Evolutionary conservation across 2,329 filamentous ascomycete genomes (phyloP).

Genomic region (Colletotrichum falcatum): DNA sequence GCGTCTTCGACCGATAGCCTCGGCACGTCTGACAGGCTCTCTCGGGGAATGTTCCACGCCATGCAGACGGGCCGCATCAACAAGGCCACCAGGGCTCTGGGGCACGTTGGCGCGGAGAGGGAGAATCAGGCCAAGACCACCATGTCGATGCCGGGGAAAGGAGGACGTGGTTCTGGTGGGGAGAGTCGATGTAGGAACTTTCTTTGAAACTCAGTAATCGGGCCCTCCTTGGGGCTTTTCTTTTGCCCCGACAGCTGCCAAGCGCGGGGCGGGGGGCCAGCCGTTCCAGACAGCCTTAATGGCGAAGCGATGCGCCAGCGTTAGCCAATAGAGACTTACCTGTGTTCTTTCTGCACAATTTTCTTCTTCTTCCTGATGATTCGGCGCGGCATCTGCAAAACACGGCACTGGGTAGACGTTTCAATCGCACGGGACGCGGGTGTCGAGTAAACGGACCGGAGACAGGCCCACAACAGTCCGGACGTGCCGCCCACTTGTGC

Average conservation of each 20-base stretch:
- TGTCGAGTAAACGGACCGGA: background rate
- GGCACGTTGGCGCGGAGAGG: background rate
- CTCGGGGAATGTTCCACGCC: slow-evolving; percentile 13
- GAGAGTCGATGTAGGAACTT: slow-evolving; percentile 1
- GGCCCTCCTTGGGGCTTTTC: background rate
- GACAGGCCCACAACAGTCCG: background rate
- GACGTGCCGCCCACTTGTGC: background rate
- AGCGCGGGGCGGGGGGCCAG: background rate
- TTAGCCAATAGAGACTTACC: slow-evolving; percentile 34
- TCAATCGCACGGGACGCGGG: too few species aligned
- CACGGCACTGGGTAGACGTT: background rate
- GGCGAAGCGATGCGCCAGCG: slow-evolving; percentile 10
- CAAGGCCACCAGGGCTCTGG: background rate
- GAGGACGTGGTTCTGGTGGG: background rate
- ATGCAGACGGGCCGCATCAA: slow-evolving; percentile 27
- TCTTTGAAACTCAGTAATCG: slow-evolving; percentile 14
- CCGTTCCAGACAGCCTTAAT: background rate
- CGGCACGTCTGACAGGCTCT: background rate
- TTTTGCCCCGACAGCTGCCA: slow-evolving; percentile 10
- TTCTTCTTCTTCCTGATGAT: background rate
- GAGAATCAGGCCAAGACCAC: background rate
- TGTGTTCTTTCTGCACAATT: slow-evolving; percentile 25
- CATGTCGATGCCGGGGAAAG: background rate
- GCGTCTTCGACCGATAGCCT: background rate
- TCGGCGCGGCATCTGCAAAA: background rate